Percentiles rank a stretch among this genome's conserved stretches.
Evolutionary conservation across 768 basidiomycete genomes (phyloP).

Genomic region (Boletus rex-veris): DNA sequence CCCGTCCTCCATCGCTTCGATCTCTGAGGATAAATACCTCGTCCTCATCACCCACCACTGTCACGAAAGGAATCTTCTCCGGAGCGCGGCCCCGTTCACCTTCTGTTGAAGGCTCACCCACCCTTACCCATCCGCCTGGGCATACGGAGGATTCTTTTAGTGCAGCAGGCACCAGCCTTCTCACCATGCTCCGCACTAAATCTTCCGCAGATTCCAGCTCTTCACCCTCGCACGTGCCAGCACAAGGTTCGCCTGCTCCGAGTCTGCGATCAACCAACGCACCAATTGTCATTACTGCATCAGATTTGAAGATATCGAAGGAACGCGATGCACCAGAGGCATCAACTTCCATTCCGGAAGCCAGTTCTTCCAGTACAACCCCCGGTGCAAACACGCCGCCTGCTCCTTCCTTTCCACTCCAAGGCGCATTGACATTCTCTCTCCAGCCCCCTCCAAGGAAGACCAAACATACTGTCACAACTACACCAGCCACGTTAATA

Average conservation of each 20-base stretch:
- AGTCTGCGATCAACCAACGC: conserved; percentile 23
- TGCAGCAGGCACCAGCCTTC: conserved; percentile 50
- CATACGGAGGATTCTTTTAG: conserved; percentile 54
- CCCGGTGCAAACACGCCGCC: conserved; percentile 22
- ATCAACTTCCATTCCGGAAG: conserved; percentile 10
- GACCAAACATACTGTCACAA: conserved; percentile 16
- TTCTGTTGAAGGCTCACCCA: conserved; percentile 44
- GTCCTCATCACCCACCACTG: conserved; percentile 14
- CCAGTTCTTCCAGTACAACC: conserved; percentile 26
- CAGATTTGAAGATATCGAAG: conserved; percentile 39
- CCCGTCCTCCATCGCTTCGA: conserved; percentile 29
- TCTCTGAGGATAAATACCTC: conserved; percentile 21
- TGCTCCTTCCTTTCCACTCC: conserved; percentile 26
- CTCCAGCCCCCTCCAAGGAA: conserved; percentile 35
- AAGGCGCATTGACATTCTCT: conserved; percentile 30
- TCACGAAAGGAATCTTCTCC: conserved; percentile 22
- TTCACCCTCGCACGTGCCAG: conserved; percentile 15
- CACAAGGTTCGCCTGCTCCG: conserved; percentile 22
- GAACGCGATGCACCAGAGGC: conserved; percentile 31
- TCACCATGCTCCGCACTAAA: conserved; percentile 48
- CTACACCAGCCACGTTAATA: background rate
- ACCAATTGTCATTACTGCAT: conserved; percentile 20
- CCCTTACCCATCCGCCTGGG: conserved; percentile 32
- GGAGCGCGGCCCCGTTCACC: conserved; percentile 27
- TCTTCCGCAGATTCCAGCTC: conserved; percentile 29